phyloP scores from a whole-genome alignment of 2,329 filamentous ascomycete species.

The Fusarium nisikadoi region DNA sequence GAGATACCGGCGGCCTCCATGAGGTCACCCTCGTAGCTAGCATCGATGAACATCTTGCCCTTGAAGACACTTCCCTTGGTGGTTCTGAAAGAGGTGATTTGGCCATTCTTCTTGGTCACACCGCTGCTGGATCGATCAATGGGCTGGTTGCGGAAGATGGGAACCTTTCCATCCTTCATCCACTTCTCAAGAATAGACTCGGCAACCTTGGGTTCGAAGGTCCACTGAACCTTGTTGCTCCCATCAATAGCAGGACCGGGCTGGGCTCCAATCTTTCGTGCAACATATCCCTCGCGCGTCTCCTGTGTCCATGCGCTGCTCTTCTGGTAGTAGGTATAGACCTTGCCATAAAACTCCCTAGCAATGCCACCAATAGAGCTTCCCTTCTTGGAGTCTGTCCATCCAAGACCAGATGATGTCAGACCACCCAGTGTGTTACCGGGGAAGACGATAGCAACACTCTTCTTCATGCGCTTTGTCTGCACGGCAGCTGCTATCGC shows the following conservation, averaged over 20 bases:
- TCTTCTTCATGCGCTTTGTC: slow-evolving; percentile 33
- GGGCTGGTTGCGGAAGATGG: slow-evolving; percentile 27
- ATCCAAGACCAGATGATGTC: slow-evolving; percentile 33
- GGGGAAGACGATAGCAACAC: slow-evolving; percentile 33
- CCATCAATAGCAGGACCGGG: slow-evolving; percentile 34
- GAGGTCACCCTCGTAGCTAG: slow-evolving; percentile 36
- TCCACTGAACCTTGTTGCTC: slow-evolving; percentile 35
- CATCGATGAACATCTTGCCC: slow-evolving; percentile 38
- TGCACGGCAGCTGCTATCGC: slow-evolving; percentile 35
- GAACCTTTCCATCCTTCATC: slow-evolving; percentile 33
- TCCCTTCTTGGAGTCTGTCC: slow-evolving; percentile 38
- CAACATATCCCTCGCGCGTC: slow-evolving; percentile 23
- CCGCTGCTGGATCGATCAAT: slow-evolving; percentile 22
- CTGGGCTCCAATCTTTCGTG: slow-evolving; percentile 28
- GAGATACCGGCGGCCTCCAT: slow-evolving; percentile 35
- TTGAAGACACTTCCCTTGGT: slow-evolving; percentile 11
- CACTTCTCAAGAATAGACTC: slow-evolving; percentile 31
- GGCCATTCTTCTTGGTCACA: slow-evolving; percentile 23
- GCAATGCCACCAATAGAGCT: slow-evolving; percentile 36
- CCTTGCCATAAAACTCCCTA: slow-evolving; percentile 31
- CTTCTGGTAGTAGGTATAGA: slow-evolving; percentile 28
- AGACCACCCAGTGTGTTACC: slow-evolving; percentile 32
- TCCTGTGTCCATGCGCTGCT: slow-evolving; percentile 21
- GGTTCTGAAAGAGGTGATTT: slow-evolving; percentile 31
- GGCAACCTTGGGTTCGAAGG: slow-evolving; percentile 37